phyloP scores from a whole-genome alignment of 148 eudicot species.

The Gaultheria prostrata region DNA sequence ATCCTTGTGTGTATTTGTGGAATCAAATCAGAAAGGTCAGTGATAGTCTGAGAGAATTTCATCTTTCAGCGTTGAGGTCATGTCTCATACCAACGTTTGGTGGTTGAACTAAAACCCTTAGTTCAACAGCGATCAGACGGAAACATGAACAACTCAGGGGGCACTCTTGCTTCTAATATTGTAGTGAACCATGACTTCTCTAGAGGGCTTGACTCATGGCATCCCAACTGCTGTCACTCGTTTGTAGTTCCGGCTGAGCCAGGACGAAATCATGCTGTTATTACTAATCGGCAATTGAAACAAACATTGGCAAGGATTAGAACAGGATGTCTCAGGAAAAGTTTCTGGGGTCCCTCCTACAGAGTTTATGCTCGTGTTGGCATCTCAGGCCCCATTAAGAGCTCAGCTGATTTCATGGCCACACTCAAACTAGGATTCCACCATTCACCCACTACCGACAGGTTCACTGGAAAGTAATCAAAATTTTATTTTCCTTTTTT shows the following conservation, averaged over 20 bases:
- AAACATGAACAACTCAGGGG: constrained; percentile 22
- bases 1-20: neutral
- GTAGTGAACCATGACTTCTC: constrained; percentile 75
- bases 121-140: constrained; percentile 36
- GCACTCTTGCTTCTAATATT: constrained; percentile 39
- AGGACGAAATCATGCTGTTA: constrained; percentile 46
- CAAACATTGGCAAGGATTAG: constrained; percentile 74
- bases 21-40: neutral
- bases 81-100: constrained; percentile 7
- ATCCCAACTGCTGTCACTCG: constrained; percentile 66
- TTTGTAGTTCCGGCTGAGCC: constrained; percentile 46
- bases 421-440: constrained; percentile 54
- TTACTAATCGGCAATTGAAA: constrained; percentile 61
- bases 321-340: constrained; percentile 70
- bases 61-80: constrained; percentile 19
- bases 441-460: constrained; percentile 42
- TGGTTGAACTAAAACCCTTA: constrained; percentile 9
- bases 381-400: constrained; percentile 46
- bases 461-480: constrained; percentile 51
- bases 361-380: constrained; percentile 60
- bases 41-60: neutral
- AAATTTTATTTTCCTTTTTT: constrained; percentile 10
- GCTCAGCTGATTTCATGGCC: constrained; percentile 47
- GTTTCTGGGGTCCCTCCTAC: constrained; percentile 50
- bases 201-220: constrained; percentile 72